Evolutionary conservation across 2,329 filamentous ascomycete species (phyloP), one percentile per base, ranked within the genome.

Genomic region (Cladosporium velox): DNA sequence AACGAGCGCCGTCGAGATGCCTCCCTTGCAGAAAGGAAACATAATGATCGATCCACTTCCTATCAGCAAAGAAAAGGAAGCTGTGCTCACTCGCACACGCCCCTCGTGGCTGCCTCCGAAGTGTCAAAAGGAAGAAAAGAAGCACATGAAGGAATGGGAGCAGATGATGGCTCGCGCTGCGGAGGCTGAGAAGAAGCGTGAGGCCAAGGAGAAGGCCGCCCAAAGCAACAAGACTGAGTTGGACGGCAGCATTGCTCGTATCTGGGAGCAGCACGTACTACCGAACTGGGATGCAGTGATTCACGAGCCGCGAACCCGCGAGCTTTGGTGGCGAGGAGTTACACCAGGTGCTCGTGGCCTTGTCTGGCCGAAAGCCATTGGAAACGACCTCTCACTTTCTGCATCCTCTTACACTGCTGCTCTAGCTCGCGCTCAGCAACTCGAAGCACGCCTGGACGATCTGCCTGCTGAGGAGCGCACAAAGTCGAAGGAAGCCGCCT

Each of bases 41-140:
- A 89, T 92, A 70, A 91, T 94, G 86, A 92, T 94, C 68, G 91
- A 95, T 72, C 91, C 91, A 3, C 81, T 95, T 41, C 91, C 91
- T 18, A 88, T 93, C 32, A 94, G 91, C 55, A 93, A 91, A 77
- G 91, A 95, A 78, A 95, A 95, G 76, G 91, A 94, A 73, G 91
- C 91, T 3, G 91, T 93, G 1, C 82, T 95, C 26, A 92, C 90
- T 28, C 85, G 92, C 21, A 95, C 74, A 1, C 85, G 91, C 44
- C 91, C 91, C 0, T 93, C 90, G 1, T 95, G 92, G 92, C 82
- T 95, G 2, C 91, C 92, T 0, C 91, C 91, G 1, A 95, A 95
- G 79, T 89, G 95, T 70, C 93, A 92, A 1, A 91, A 91, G 64
- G 95, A 99, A 78, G 95, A 99, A 80, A 91, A 87, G 76, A 90